Evolutionary conservation across 306 rosid species (phyloP), one percentile per base, ranked within the genome.

Genomic region (Mimosa bimucronata): DNA sequence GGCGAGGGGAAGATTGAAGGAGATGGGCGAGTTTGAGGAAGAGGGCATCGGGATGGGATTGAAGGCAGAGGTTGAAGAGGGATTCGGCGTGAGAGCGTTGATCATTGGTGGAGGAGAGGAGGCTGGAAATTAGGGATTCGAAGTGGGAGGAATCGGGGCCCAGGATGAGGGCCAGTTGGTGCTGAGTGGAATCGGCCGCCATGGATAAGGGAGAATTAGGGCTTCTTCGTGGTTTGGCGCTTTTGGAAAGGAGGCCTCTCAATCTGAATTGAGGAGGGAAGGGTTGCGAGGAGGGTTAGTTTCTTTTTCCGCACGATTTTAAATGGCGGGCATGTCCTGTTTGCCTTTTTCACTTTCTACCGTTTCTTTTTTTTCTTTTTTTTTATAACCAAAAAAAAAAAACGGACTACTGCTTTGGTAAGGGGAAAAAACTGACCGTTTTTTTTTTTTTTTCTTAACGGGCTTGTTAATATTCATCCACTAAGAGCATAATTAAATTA

Each of bases 61-160:
- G 91, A 62, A 87, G 86, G 84, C 89, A 91, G 19, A 88, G 88
- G 60, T 91, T 89, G 91, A 91, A 91, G 55, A 91, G 77, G 1
- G 86, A 46, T 77, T 91, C 95, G 4, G 95, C 92, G 69, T 84
- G 86, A 1, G 92, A 73, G 1, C 92, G 92, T 2, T 84, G 91
- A 3, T 87, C 89, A 86, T 91, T 91, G 18, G 73, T 52, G 6
- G 91, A 46, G 2, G 95, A 91, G 87, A 82, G 86, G 7, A 91
- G 88, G 53, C 65, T 88, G 0, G 89, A 57, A 18, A 91, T 89
- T 84, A 91, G 90, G 89, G 91, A 79, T 87, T 91, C 92, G 3
- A 91, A 77, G 60, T 84, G 89, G 23, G 77, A 14, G 0, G 83
- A 69, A 62, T 91, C 92, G 4, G 87, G 73, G 1, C 92, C 89